phyloP scores from a whole-genome alignment of 306 rosid species.

The Fragaria iinumae region DNA sequence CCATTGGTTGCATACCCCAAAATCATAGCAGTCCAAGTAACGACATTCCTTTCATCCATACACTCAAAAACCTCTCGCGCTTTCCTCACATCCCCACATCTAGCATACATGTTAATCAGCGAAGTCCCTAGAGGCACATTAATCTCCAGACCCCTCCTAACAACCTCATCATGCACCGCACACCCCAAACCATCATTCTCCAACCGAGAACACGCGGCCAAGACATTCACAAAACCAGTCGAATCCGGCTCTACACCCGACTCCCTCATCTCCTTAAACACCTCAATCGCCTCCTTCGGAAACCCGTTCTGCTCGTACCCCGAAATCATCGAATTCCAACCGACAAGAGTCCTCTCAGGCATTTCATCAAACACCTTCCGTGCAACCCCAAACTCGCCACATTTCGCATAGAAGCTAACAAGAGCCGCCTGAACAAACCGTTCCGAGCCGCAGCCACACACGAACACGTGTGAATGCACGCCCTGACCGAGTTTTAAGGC shows the following conservation, averaged over 20 bases:
- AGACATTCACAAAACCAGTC: constrained; percentile 55
- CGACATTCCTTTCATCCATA: constrained; percentile 62
- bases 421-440: constrained; percentile 73
- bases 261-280: constrained; percentile 51
- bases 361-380: constrained; percentile 64
- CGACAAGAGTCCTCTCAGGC: constrained; percentile 57
- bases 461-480: constrained; percentile 62
- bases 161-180: constrained; percentile 57
- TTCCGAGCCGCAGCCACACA: constrained; percentile 55
- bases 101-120: constrained; percentile 75
- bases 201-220: constrained; percentile 78
- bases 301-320: constrained; percentile 79
- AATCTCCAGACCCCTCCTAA: constrained; percentile 39
- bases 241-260: constrained; percentile 56
- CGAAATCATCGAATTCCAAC: constrained; percentile 87
- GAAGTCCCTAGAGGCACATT: constrained; percentile 70
- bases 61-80: constrained; percentile 65
- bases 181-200: constrained; percentile 69
- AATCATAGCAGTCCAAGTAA: constrained; percentile 90
- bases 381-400: constrained; percentile 43
- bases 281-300: constrained; percentile 49
- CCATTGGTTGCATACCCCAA: constrained; percentile 87
- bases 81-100: constrained; percentile 65
- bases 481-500: constrained; percentile 40
- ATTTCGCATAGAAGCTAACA: constrained; percentile 49